Evolutionary conservation across 1,284 basidiomycete species (phyloP), one percentile per base, ranked within the genome.

Genomic region (Rhodofomes roseus): DNA sequence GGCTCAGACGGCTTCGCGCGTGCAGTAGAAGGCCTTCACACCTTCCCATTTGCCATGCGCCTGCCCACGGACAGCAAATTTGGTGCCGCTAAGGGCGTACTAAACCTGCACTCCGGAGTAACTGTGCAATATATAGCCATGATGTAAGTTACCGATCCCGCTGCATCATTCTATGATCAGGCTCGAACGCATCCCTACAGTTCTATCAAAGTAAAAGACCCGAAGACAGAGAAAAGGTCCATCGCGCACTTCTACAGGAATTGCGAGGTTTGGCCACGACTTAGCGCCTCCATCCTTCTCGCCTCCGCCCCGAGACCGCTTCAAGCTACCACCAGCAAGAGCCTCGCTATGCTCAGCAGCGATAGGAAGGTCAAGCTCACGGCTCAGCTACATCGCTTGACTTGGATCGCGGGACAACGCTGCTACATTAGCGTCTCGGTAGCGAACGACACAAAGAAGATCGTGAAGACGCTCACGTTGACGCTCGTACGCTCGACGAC

Each of bases 211-310:
- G 83, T 97, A 55, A 91, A 91, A 71, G 87, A 93, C 58, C 72
- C 83, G 2, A 74, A 78, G 41, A 81, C 83, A 27, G 76, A 75
- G 46, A 81, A 82, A 68, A 81, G 86, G 8, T 93, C 92, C 5
- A 90, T 97, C 52, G 91, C 95, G 0, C 95, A 98, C 73, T 96
- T 97, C 71, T 97, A 96, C 74, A 87, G 95, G 2, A 80, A 89
- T 40, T 88, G 94, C 68, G 85, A 90, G 56, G 77, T 97, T 31
- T 94, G 89, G 81, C 95, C 95, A 0, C 87, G 87, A 56, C 76
- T 95, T 27, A 84, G 93, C 62, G 86, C 90, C 0, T 76, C 82
- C 5, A 66, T 77, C 3, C 80, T 88, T 14, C 82, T 97, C 7
- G 81, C 86, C 0, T 81, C 87, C 2, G 80, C 87, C 2, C 73